Base-by-base conservation (phyloP, 805 yeast genomes). In the Yarrowia sp. region DNA sequence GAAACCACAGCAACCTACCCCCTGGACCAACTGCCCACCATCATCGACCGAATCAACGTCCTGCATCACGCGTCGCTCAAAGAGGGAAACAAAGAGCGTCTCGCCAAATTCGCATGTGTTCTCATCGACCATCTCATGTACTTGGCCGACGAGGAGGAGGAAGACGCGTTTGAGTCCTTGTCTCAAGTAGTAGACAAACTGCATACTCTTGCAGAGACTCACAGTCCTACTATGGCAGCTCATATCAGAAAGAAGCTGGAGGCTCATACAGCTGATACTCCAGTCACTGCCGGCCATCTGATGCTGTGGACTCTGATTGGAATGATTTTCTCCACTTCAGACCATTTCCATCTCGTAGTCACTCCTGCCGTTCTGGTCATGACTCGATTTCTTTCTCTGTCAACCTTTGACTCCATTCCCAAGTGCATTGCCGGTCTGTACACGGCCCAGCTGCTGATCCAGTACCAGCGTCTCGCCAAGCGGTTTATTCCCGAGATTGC, bases 331-430 rank as follows among this genome's bases (percentile, higher is more conserved):
- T 92, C 99, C 0, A 91, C 98, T 0, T 95, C 99, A 0, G 99
- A 95, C 79, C 92, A 91, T 73, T 93, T 89, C 76, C 99, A 95
- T 79, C 80, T 92, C 66, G 88, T 95, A 11, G 92, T 87, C 4
- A 92, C 97, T 0, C 97, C 98, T 3, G 82, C 93, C 1, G 78
- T 84, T 32, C 82, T 95, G 35, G 76, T 90, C 41, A 84, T 91
- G 79, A 83, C 87, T 56, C 93, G 90, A 74, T 79, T 84, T 14
- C 76, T 93, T 64, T 85, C 86, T 62, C 84, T 82, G 69, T 70
- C 83, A 21, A 80, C 80, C 46, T 74, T 76, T 28, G 72, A 72
- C 22, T 71, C 80, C 4, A 67, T 83, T 26, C 74, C 74, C 28
- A 79, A 77, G 48, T 68, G 87, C 6, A 82, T 84, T 49, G 81